These are phyloP conservation scores for Sugiyamaella lignohabitans DNA, from an alignment of 805 yeast genomes.

Conservation along the genomic window DNA sequence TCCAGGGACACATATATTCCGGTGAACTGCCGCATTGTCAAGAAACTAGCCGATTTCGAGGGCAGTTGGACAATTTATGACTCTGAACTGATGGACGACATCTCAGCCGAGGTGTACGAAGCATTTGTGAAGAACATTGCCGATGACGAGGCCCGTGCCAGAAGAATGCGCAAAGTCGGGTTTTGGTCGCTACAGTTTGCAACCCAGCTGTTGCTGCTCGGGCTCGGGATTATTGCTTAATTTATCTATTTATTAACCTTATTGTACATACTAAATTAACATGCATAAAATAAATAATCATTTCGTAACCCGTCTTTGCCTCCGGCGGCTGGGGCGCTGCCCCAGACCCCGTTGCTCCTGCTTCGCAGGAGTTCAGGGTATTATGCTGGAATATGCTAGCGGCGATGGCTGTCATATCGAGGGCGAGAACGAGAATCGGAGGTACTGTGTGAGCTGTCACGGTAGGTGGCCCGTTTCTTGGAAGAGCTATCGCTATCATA, in stretches of 20 bases:
- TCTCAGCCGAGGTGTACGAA: constrained; percentile 82
- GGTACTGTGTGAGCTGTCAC: too few species aligned
- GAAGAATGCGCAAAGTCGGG: constrained; percentile 75
- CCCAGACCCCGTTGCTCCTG: neutral
- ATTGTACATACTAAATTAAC: constrained; percentile 1
- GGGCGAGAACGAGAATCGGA: too few species aligned
- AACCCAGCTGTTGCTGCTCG: constrained; percentile 74
- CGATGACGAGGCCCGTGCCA: constrained; percentile 71
- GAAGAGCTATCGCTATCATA: too few species aligned
- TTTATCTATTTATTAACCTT: neutral
- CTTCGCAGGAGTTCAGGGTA: too few species aligned
- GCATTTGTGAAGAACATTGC: constrained; percentile 84
- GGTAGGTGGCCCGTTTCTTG: too few species aligned
- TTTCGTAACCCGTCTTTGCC: neutral
- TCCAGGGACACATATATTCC: constrained; percentile 86
- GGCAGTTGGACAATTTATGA: constrained; percentile 98
- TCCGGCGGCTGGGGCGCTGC: neutral
- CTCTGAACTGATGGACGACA: constrained; percentile 81
- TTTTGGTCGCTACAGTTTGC: constrained; percentile 88
- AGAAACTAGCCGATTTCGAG: constrained; percentile 74
- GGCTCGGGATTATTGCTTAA: constrained; percentile 65
- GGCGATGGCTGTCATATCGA: too few species aligned
- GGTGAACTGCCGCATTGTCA: constrained; percentile 72
- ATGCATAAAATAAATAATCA: neutral
- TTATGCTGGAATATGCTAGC: too few species aligned